Evolutionary conservation across 345 rosid species (phyloP).

Genomic region (Linum tenue): DNA sequence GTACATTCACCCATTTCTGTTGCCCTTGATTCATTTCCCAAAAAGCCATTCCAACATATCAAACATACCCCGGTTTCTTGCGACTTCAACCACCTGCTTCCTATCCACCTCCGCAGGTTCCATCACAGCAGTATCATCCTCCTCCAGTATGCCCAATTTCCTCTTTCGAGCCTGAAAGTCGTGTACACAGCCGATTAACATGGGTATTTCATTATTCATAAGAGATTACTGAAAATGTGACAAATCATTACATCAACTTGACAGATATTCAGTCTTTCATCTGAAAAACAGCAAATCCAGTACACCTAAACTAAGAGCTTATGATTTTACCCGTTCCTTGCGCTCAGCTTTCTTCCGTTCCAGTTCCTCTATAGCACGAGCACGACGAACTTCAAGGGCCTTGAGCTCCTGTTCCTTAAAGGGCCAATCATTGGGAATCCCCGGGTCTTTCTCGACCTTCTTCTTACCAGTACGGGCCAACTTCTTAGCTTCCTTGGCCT

Average conservation of each 20-base stretch:
- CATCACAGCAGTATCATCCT: constrained; percentile 28
- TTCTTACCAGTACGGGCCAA: constrained; percentile 41
- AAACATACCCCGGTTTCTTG: constrained; percentile 46
- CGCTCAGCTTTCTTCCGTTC: constrained; percentile 85
- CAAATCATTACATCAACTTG: too few relatives aligned
- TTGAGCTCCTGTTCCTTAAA: constrained; percentile 94
- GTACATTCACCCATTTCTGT: not conserved
- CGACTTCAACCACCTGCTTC: constrained; percentile 21
- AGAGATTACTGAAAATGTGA: too few relatives aligned
- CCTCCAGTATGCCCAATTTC: constrained; percentile 61
- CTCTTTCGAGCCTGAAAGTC: constrained; percentile 54
- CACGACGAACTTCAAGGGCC: constrained; percentile 80
- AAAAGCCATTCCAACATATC: not conserved
- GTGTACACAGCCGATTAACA: too few relatives aligned
- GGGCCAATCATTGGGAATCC: constrained; percentile 97
- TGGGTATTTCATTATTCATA: too few relatives aligned
- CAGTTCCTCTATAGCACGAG: constrained; percentile 73
- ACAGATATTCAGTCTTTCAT: too few relatives aligned
- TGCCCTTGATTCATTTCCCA: too few relatives aligned
- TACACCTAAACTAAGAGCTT: too few relatives aligned
- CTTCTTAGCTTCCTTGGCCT: constrained; percentile 92
- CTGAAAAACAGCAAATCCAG: too few relatives aligned
- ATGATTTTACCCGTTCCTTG: constrained; percentile 63
- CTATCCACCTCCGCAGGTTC: constrained; percentile 23
- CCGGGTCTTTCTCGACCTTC: constrained; percentile 90